These are phyloP conservation scores for Ophidiomyces ophidiicola DNA, from an alignment of 2,329 filamentous ascomycete genomes.

Conservation along the genomic window DNA sequence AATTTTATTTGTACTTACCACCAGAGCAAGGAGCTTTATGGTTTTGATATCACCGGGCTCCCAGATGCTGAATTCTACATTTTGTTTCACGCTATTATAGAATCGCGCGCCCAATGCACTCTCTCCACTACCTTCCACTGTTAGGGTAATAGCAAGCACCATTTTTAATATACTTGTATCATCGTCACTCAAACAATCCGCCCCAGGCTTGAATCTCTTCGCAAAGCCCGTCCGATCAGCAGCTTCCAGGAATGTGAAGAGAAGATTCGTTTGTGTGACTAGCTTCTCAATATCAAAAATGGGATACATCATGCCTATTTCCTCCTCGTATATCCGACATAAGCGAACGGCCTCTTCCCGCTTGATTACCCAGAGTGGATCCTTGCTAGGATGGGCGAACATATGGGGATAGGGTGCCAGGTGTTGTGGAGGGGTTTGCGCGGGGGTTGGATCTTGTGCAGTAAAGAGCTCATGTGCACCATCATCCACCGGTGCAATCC, in stretches of 20 bases:
- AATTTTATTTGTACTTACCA: constrained; percentile 8
- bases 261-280: constrained; percentile 54
- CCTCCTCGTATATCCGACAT: constrained; percentile 72
- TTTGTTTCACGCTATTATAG: constrained; percentile 62
- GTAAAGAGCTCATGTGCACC: constrained; percentile 47
- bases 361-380: constrained; percentile 68
- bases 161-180: constrained; percentile 66
- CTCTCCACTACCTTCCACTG: constrained; percentile 66
- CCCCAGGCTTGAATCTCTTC: constrained; percentile 41
- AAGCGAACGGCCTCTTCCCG: constrained; percentile 70
- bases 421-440: constrained; percentile 33
- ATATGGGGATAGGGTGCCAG: constrained; percentile 24
- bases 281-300: constrained; percentile 63
- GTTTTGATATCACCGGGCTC: constrained; percentile 46
- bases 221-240: constrained; percentile 48
- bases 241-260: constrained; percentile 63
- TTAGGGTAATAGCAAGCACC: constrained; percentile 64
- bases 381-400: constrained; percentile 42
- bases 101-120: constrained; percentile 61
- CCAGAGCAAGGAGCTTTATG: constrained; percentile 42
- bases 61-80: constrained; percentile 53
- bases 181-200: constrained; percentile 50
- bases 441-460: constrained; percentile 43
- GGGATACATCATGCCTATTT: constrained; percentile 87
- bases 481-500: constrained; percentile 54